Conservation (phyloP, 495 filamentous ascomycete genomes). For the Penicillium dipodomyicola region DNA sequence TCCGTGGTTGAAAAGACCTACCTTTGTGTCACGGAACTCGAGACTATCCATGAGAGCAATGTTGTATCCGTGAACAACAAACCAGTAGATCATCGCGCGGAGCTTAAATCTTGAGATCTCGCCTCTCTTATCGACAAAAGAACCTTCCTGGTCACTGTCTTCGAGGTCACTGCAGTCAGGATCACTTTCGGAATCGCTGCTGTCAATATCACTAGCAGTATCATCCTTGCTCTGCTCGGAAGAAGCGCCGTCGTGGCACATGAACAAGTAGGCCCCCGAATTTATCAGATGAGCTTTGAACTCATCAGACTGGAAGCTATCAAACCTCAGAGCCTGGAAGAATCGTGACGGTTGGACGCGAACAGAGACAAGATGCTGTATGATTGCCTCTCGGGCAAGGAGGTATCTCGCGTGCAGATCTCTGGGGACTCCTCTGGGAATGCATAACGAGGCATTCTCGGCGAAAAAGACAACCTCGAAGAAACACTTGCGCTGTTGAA, state of each 20-base stretch:
- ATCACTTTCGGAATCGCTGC: background rate
- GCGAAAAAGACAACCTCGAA: constrained; percentile 72
- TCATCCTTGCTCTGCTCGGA: constrained; percentile 4
- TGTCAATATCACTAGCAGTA: background rate
- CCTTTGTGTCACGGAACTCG: constrained; percentile 61
- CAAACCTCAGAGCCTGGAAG: constrained; percentile 34
- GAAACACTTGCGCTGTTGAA: constrained; percentile 60
- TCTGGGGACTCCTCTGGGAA: constrained; percentile 5
- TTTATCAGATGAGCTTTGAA: constrained; percentile 55
- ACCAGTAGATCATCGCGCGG: constrained; percentile 49
- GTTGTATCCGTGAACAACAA: constrained; percentile 51
- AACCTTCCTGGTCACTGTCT: background rate
- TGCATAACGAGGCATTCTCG: constrained; percentile 20
- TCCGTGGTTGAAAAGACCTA: constrained; percentile 15
- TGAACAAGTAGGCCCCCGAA: constrained; percentile 60
- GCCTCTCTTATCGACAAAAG: background rate
- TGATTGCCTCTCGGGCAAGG: constrained; percentile 58
- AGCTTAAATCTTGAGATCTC: constrained; percentile 25
- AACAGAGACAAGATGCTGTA: constrained; percentile 55
- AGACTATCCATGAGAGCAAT: constrained; percentile 58
- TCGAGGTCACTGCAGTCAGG: background rate
- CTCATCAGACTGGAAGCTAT: constrained; percentile 36
- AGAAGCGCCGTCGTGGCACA: constrained; percentile 61
- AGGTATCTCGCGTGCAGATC: constrained; percentile 48
- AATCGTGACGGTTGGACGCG: background rate